Evolutionary conservation across 805 yeast genomes (phyloP).

Genomic region (Pichia nakasei): DNA sequence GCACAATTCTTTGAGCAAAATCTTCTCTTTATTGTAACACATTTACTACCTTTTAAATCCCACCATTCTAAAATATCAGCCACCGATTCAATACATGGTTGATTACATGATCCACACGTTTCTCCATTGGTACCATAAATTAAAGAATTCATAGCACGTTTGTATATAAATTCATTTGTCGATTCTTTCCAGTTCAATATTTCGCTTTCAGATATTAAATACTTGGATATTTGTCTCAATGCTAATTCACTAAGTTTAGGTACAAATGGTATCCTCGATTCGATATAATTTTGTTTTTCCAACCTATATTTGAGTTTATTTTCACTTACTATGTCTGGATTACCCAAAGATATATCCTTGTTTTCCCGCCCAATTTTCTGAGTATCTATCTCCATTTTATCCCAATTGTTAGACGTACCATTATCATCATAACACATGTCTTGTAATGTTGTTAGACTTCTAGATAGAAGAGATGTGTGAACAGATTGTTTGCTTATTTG

Average conservation of each 20-base stretch:
- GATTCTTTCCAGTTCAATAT: conserved; percentile 43
- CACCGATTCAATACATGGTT: conserved; percentile 42
- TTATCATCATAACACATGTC: conserved; percentile 16
- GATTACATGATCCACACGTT: conserved; percentile 42
- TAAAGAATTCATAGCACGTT: conserved; percentile 42
- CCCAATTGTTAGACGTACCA: conserved; percentile 7
- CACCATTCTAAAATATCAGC: conserved; percentile 63
- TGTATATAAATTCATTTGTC: conserved; percentile 38
- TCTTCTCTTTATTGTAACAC: conserved; percentile 44
- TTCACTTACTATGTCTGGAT: neutral
- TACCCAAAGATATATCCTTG: too few species aligned
- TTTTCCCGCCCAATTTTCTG: too few species aligned
- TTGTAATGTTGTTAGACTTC: conserved; percentile 27
- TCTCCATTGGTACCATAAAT: conserved; percentile 43
- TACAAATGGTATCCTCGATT: conserved; percentile 20
- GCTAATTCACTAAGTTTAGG: conserved; percentile 43
- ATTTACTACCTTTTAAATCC: conserved; percentile 44
- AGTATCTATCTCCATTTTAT: too few species aligned
- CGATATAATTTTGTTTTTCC: conserved; percentile 11
- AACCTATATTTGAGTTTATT: neutral
- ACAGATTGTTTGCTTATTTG: conserved; percentile 17
- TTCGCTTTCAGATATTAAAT: conserved; percentile 47
- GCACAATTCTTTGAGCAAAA: conserved; percentile 50
- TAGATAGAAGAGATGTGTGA: conserved; percentile 19
- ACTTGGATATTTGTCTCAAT: conserved; percentile 39